These are phyloP conservation scores for Neurospora sp. DNA, from an alignment of 2,329 filamentous ascomycete genomes.

Conservation along the genomic window DNA sequence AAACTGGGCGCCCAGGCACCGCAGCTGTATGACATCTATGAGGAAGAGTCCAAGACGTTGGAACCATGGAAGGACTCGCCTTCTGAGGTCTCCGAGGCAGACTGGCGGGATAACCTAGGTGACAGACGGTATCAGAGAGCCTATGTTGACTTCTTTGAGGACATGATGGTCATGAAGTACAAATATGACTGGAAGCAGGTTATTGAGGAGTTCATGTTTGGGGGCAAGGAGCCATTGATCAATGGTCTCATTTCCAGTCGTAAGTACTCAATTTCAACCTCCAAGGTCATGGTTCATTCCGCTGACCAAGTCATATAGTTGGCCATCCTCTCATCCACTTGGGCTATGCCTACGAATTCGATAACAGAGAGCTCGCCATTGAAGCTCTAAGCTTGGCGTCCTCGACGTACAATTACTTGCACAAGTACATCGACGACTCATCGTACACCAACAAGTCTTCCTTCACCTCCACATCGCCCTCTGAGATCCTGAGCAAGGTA, in stretches of 20 bases:
- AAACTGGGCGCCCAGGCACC: conserved; percentile 65
- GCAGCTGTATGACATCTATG: conserved; percentile 73
- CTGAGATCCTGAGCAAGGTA: conserved; percentile 63
- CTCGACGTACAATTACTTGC: conserved; percentile 47
- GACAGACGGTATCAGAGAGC: conserved; percentile 75
- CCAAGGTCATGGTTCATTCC: background rate
- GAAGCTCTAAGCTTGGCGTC: conserved; percentile 69
- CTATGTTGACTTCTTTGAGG: conserved; percentile 92
- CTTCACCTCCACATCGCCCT: conserved; percentile 49
- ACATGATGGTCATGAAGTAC: conserved; percentile 63
- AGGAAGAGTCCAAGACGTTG: conserved; percentile 58
- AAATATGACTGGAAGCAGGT: conserved; percentile 79
- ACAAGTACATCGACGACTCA: conserved; percentile 61
- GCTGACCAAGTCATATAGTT: conserved; percentile 40
- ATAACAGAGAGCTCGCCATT: conserved; percentile 75
- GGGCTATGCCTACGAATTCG: conserved; percentile 85
- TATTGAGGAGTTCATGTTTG: conserved; percentile 65
- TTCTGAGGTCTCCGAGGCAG: conserved; percentile 67
- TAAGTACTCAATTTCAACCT: conserved; percentile 33
- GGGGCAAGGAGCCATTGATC: conserved; percentile 65
- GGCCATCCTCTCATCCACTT: conserved; percentile 91
- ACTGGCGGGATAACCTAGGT: conserved; percentile 82
- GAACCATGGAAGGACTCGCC: conserved; percentile 80
- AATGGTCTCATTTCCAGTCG: conserved; percentile 70
- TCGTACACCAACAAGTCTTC: conserved; percentile 57